Evolutionary conservation across 2,329 filamentous ascomycete species (phyloP).

Genomic region (Spiromastix sp.): DNA sequence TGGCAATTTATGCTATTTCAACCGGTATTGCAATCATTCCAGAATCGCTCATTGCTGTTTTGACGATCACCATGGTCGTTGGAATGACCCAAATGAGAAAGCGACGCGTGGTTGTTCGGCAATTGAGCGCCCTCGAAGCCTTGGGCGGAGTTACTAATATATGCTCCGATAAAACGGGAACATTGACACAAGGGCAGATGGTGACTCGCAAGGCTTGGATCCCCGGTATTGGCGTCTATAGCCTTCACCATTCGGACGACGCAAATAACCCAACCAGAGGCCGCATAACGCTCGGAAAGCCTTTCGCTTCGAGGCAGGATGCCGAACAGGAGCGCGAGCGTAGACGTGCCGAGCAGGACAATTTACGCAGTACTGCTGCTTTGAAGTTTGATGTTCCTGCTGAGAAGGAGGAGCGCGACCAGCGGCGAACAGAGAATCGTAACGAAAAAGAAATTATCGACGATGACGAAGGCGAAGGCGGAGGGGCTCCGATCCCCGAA

Average conservation of each 20-base stretch:
- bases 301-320: constrained; percentile 21
- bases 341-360: constrained; percentile 40
- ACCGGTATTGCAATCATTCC: constrained; percentile 52
- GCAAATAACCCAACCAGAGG: constrained; percentile 47
- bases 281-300: constrained; percentile 28
- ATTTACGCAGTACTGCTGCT: constrained; percentile 49
- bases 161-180: constrained; percentile 49
- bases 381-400: constrained; percentile 55
- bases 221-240: constrained; percentile 42
- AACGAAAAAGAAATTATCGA: constrained; percentile 9
- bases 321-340: constrained; percentile 25
- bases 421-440: constrained; percentile 17
- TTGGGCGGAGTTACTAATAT: constrained; percentile 49
- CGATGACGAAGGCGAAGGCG: constrained; percentile 14
- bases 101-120: constrained; percentile 43
- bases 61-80: constrained; percentile 52
- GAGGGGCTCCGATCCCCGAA: constrained; percentile 20
- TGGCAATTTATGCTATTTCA: constrained; percentile 50
- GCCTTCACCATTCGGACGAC: constrained; percentile 42
- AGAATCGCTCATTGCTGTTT: constrained; percentile 51
- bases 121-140: constrained; percentile 45
- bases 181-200: constrained; percentile 48
- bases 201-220: constrained; percentile 50
- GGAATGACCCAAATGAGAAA: constrained; percentile 45
- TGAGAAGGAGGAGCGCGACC: constrained; percentile 25